These are phyloP conservation scores for Dictyostelium capitatum DNA, from an alignment of 78 protist species.

Conservation along the genomic window DNA sequence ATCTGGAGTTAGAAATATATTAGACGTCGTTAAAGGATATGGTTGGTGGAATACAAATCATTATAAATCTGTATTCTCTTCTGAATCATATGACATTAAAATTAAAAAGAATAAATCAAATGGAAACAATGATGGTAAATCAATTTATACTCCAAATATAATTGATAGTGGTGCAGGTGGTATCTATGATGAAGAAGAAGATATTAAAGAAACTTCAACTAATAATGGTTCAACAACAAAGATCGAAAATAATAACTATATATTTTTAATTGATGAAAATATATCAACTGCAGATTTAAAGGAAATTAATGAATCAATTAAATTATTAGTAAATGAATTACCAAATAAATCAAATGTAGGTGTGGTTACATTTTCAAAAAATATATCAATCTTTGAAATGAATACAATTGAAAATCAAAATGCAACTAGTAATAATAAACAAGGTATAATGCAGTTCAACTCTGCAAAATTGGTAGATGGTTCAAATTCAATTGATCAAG, in stretches of 20 bases:
- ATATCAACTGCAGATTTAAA: conserved; percentile 24
- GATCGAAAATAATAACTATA: background rate
- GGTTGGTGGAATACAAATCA: conserved; percentile 73
- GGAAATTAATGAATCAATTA: conserved; percentile 23
- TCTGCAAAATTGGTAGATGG: conserved; percentile 37
- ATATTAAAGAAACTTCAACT: background rate
- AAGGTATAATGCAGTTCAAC: background rate
- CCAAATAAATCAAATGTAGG: background rate
- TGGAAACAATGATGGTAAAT: background rate
- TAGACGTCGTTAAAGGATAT: conserved; percentile 39
- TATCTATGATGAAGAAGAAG: background rate
- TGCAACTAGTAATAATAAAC: background rate
- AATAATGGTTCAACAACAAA: background rate
- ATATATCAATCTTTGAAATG: conserved; percentile 67
- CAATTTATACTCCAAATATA: background rate
- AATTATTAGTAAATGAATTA: background rate
- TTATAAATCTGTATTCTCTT: conserved; percentile 25
- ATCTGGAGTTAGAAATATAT: conserved; percentile 47
- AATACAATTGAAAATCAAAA: background rate
- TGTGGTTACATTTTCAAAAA: conserved; percentile 40
- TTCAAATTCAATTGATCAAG: background rate
- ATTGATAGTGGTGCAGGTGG: background rate
- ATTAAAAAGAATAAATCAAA: background rate
- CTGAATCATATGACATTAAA: conserved; percentile 48
- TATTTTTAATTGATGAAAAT: conserved; percentile 68